Conservation (phyloP, 2,329 filamentous ascomycete genomes). For the Stagonosporopsis tanaceti region DNA sequence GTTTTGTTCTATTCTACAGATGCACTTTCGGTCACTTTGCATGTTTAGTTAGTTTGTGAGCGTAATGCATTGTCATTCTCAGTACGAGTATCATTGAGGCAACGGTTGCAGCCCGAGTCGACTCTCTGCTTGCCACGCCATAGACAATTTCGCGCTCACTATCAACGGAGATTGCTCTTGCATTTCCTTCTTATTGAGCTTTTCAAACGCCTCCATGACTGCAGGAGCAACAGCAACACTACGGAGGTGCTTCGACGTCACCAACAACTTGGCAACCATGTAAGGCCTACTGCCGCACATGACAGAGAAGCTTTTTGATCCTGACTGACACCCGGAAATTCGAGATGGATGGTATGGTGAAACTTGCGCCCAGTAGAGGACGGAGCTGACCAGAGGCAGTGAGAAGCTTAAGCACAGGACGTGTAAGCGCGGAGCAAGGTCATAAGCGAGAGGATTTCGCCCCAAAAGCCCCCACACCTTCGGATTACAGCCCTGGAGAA, state of each 20-base stretch:
- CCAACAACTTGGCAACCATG: constrained; percentile 1
- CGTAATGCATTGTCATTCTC: constrained; percentile 1
- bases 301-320: constrained; percentile 6
- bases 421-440: background rate
- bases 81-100: background rate
- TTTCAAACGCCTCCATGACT: background rate
- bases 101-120: background rate
- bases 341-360: background rate
- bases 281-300: constrained; percentile 1
- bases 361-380: constrained; percentile 3
- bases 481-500: background rate
- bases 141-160: too few species aligned
- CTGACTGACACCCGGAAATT: background rate
- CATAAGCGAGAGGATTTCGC: background rate
- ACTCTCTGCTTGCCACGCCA: background rate
- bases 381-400: constrained; percentile 7
- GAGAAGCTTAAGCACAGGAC: constrained; percentile 1
- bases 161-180: too few species aligned
- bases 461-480: background rate
- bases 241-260: background rate
- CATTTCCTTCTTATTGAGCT: background rate
- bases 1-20: background rate
- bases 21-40: background rate
- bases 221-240: background rate
- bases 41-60: background rate